Conservation (phyloP, 2,329 filamentous ascomycete genomes). For the Beauveria sp. region DNA sequence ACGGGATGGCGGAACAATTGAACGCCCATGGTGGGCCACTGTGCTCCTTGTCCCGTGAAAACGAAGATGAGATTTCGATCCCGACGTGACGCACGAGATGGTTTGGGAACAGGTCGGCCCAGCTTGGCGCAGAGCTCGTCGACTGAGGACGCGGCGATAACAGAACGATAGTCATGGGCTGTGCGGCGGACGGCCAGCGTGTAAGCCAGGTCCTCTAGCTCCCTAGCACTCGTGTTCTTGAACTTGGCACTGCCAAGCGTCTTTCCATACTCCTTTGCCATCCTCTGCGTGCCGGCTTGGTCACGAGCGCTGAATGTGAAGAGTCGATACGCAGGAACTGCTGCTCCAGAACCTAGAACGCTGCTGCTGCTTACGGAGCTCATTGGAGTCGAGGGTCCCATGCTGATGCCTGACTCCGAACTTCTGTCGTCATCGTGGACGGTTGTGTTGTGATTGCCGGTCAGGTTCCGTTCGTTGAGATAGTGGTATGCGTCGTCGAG, state of each 20-base stretch:
- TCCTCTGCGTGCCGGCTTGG: not conserved
- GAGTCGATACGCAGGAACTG: not conserved
- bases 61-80: conserved; percentile 16
- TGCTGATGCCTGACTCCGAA: not conserved
- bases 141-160: not conserved
- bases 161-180: not conserved
- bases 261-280: not conserved
- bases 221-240: not conserved
- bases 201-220: not conserved
- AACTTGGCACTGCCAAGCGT: too few species aligned
- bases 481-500: conserved; percentile 15
- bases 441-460: not conserved
- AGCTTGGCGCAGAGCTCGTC: not conserved
- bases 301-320: not conserved
- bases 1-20: conserved; percentile 17
- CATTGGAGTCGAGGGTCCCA: not conserved
- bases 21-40: conserved; percentile 25
- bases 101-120: not conserved
- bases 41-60: conserved; percentile 28
- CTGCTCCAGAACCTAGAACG: not conserved
- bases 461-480: not conserved
- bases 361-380: not conserved
- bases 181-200: not conserved
- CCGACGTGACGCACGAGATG: not conserved
- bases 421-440: not conserved